These are phyloP conservation scores for Tricholoma matsutake DNA, from an alignment of 768 basidiomycete genomes.

Conservation along the genomic window DNA sequence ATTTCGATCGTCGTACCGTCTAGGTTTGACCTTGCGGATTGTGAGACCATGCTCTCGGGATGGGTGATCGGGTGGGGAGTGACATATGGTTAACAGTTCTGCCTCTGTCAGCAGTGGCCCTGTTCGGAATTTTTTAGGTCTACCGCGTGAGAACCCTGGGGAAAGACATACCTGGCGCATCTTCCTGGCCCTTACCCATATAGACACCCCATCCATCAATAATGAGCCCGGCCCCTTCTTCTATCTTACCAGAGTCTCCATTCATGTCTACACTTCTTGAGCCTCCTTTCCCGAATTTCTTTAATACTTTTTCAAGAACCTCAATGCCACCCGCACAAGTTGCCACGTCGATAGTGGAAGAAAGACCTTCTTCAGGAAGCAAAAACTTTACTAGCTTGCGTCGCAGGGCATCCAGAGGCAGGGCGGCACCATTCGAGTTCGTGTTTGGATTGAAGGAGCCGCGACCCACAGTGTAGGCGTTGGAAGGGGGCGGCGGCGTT, in stretches of 20 bases:
- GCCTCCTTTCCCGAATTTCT: slow-evolving; percentile 78
- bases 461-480: slow-evolving; percentile 53
- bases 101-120: slow-evolving; percentile 78
- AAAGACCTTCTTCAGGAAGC: slow-evolving; percentile 76
- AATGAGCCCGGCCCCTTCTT: slow-evolving; percentile 64
- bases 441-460: slow-evolving; percentile 53
- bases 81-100: slow-evolving; percentile 80
- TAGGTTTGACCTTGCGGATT: slow-evolving; percentile 54
- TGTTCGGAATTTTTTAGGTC: slow-evolving; percentile 25
- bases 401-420: slow-evolving; percentile 74
- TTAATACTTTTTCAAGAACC: slow-evolving; percentile 83
- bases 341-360: slow-evolving; percentile 75
- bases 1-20: slow-evolving; percentile 41
- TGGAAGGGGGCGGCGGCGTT: slow-evolving; percentile 48
- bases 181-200: slow-evolving; percentile 56
- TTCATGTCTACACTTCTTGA: slow-evolving; percentile 41
- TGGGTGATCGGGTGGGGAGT: slow-evolving; percentile 73
- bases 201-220: slow-evolving; percentile 92
- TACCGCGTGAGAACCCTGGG: background rate
- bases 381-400: slow-evolving; percentile 87
- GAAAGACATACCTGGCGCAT: slow-evolving; percentile 41
- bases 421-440: slow-evolving; percentile 40
- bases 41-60: slow-evolving; percentile 77
- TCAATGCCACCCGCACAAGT: slow-evolving; percentile 82
- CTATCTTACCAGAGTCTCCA: slow-evolving; percentile 57